phyloP scores from a whole-genome alignment of 495 filamentous ascomycete species.

The Staphylotrichum tortipilum region DNA sequence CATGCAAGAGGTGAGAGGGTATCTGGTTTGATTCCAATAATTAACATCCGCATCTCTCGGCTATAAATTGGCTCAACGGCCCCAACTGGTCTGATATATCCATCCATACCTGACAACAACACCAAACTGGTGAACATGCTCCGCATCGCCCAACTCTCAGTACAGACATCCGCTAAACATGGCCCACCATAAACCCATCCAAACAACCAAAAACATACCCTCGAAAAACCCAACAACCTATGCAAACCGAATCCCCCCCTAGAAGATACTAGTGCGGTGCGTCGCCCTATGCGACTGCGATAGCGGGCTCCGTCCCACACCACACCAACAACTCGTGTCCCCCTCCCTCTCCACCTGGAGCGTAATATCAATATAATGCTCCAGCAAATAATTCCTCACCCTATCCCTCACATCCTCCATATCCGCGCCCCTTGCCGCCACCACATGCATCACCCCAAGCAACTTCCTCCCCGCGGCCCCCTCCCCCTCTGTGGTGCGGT shows the following conservation, averaged over 20 bases:
- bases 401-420: conserved; percentile 69
- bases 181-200: not conserved
- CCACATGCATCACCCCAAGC: conserved; percentile 75
- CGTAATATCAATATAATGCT: conserved; percentile 60
- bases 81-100: too few species aligned
- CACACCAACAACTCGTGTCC: conserved; percentile 74
- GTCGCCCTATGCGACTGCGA: conserved; percentile 16
- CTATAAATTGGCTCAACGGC: too few species aligned
- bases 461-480: conserved; percentile 39
- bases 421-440: conserved; percentile 58
- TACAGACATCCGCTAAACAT: too few species aligned
- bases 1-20: too few species aligned
- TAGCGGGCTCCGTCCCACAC: conserved; percentile 30
- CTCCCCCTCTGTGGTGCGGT: conserved; percentile 40
- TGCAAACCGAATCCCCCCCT: conserved; percentile 7
- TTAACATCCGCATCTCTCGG: too few species aligned
- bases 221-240: not conserved
- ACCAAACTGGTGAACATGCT: too few species aligned
- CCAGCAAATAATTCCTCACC: conserved; percentile 49
- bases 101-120: too few species aligned
- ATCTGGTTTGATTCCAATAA: too few species aligned
- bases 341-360: conserved; percentile 70
- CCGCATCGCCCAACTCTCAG: too few species aligned
- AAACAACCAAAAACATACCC: not conserved
- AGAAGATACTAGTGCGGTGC: conserved; percentile 20